A percentile compares a stretch with the other conserved stretches of the same genome.
These are phyloP conservation scores for Yamadazyma jaroonii DNA, from an alignment of 1,139 yeast species.

Conservation along the genomic window DNA sequence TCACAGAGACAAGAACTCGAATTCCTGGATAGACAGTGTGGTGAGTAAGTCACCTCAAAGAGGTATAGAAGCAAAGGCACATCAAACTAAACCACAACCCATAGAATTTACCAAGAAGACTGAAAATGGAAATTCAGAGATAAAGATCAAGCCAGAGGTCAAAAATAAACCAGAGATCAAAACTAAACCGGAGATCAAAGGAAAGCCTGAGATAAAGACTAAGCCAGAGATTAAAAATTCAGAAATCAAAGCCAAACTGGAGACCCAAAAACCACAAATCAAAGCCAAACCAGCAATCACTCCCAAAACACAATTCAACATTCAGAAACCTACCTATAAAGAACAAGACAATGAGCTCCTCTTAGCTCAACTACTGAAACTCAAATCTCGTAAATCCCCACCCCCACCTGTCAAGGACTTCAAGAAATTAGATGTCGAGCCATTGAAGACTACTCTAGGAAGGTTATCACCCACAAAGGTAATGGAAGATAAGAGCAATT, in stretches of 20 bases:
- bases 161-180: too few species aligned
- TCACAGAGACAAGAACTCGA: constrained; percentile 2
- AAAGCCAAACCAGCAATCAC: neutral
- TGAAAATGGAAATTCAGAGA: too few species aligned
- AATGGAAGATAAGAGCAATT: neutral
- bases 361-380: constrained; percentile 7
- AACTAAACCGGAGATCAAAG: too few species aligned
- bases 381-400: constrained; percentile 8
- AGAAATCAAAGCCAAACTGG: too few species aligned
- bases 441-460: constrained; percentile 22
- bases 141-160: too few species aligned
- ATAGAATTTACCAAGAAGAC: too few species aligned
- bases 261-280: too few species aligned
- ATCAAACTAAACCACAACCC: neutral
- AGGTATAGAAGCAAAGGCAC: neutral
- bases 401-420: constrained; percentile 10
- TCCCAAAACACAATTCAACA: too few species aligned
- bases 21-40: constrained; percentile 16
- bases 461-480: constrained; percentile 10
- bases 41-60: constrained; percentile 12
- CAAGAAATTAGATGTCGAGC: constrained; percentile 18
- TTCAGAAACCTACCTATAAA: constrained; percentile 1
- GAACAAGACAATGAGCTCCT: constrained; percentile 6
- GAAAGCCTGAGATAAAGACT: too few species aligned
- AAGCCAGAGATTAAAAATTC: too few species aligned